These are phyloP conservation scores for Pseudopithomyces chartarum DNA, from an alignment of 2,329 filamentous ascomycete species.

Conservation along the genomic window DNA sequence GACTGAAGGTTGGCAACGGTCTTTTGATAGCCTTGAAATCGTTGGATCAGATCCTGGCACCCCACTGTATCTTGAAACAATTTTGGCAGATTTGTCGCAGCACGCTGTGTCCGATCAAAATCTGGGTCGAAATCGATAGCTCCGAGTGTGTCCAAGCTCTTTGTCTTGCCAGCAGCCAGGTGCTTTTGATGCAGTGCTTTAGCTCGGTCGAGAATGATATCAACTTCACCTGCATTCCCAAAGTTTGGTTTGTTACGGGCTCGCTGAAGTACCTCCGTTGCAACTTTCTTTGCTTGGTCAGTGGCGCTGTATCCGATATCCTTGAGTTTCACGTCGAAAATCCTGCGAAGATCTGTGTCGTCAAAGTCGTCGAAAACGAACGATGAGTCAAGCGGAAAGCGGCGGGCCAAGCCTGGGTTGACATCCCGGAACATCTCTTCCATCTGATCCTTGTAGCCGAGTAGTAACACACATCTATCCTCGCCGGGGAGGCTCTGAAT, in stretches of 20 bases:
- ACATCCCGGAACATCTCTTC: constrained; percentile 73
- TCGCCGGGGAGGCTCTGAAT: constrained; percentile 72
- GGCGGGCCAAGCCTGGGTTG: constrained; percentile 70
- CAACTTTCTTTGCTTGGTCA: constrained; percentile 54
- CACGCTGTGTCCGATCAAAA: constrained; percentile 57
- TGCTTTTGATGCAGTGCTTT: constrained; percentile 59
- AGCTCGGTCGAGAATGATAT: constrained; percentile 66
- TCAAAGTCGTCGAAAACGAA: constrained; percentile 74
- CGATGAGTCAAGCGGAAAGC: constrained; percentile 67
- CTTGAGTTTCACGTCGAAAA: constrained; percentile 68
- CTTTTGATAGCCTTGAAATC: constrained; percentile 61
- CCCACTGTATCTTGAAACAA: constrained; percentile 67
- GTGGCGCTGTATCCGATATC: constrained; percentile 60
- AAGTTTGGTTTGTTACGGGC: constrained; percentile 69
- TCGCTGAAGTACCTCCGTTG: constrained; percentile 64
- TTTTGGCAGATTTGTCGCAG: constrained; percentile 53
- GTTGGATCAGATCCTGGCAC: constrained; percentile 58
- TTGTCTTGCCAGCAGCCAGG: constrained; percentile 32
- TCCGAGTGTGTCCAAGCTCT: constrained; percentile 42
- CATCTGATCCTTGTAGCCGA: constrained; percentile 74
- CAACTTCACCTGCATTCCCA: constrained; percentile 75
- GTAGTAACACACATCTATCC: constrained; percentile 72
- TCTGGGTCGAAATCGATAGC: constrained; percentile 64
- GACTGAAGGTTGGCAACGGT: constrained; percentile 58
- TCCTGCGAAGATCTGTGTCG: constrained; percentile 60